phyloP scores from a whole-genome alignment of 2,329 filamentous ascomycete genomes.

The Didymella segeticola region DNA sequence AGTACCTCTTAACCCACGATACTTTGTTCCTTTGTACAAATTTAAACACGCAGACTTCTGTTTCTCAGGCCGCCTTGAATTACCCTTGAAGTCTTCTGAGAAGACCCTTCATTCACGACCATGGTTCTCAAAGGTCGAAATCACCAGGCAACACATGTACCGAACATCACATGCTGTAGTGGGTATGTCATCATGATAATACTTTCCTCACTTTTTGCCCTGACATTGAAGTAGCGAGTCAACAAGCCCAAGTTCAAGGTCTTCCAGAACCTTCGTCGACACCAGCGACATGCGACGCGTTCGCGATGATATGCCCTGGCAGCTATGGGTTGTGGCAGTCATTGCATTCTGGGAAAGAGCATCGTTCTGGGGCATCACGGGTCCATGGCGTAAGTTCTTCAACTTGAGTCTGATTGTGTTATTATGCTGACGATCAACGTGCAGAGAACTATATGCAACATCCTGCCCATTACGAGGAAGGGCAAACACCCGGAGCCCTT shows the following conservation, averaged over 20 bases:
- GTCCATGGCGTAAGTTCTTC: constrained; percentile 40
- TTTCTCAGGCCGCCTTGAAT: background rate
- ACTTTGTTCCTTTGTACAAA: background rate
- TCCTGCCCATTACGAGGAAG: constrained; percentile 24
- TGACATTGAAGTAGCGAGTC: constrained; percentile 2
- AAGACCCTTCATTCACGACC: background rate
- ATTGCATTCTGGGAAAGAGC: constrained; percentile 38
- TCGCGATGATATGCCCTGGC: constrained; percentile 30
- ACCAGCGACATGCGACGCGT: constrained; percentile 26
- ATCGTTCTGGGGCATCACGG: constrained; percentile 39
- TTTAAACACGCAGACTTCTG: background rate
- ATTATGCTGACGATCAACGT: constrained; percentile 1
- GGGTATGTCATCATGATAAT: background rate
- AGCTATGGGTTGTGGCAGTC: constrained; percentile 34
- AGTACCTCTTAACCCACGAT: background rate
- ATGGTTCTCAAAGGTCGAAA: constrained; percentile 1
- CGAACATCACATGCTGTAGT: constrained; percentile 1
- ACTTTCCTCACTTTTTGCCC: background rate
- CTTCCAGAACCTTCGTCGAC: constrained; percentile 11
- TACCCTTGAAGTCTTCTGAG: background rate
- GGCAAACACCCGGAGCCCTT: constrained; percentile 45
- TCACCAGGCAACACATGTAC: background rate
- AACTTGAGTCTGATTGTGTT: background rate
- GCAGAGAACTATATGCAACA: constrained; percentile 56
- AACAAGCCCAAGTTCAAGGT: constrained; percentile 9